Evolutionary conservation across 192 early-diverging fungal genomes (phyloP).

Genomic region (Geranomyces michiganensis): DNA sequence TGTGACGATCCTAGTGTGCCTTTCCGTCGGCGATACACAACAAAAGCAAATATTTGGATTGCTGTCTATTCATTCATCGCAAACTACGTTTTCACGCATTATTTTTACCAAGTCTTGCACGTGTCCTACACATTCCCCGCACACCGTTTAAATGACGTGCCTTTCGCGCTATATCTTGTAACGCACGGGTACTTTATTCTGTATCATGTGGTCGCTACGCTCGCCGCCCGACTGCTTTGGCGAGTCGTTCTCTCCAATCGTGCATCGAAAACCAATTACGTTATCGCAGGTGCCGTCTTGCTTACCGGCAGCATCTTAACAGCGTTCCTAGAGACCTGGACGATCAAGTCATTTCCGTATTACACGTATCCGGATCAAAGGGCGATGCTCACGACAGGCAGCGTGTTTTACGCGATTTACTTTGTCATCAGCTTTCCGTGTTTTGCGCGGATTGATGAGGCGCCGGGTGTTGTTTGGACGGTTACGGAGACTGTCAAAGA

Average conservation of each 20-base stretch:
- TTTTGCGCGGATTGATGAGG: conserved; percentile 8
- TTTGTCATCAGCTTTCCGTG: conserved; percentile 8
- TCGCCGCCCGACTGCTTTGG: not conserved
- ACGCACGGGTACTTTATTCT: conserved; percentile 17
- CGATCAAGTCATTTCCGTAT: conserved; percentile 10
- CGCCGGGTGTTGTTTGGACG: not conserved
- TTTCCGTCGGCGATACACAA: not conserved
- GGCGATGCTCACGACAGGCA: conserved; percentile 10
- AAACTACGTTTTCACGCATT: conserved; percentile 17
- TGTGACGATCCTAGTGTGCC: conserved; percentile 5
- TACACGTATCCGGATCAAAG: conserved; percentile 16
- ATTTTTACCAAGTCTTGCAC: conserved; percentile 15
- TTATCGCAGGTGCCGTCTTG: not conserved
- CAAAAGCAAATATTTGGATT: conserved; percentile 19
- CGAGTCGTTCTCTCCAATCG: not conserved
- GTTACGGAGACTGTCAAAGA: not conserved
- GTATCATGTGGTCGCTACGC: not conserved
- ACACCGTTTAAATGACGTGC: conserved; percentile 13
- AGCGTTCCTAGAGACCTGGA: conserved; percentile 13
- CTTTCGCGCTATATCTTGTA: conserved; percentile 10
- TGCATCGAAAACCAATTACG: not conserved
- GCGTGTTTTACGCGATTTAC: conserved; percentile 20
- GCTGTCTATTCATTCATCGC: conserved; percentile 10
- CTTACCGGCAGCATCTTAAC: not conserved
- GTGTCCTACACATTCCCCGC: conserved; percentile 5